These are phyloP conservation scores for Eucalyptus marginata DNA, from an alignment of 345 rosid genomes.

Conservation along the genomic window DNA sequence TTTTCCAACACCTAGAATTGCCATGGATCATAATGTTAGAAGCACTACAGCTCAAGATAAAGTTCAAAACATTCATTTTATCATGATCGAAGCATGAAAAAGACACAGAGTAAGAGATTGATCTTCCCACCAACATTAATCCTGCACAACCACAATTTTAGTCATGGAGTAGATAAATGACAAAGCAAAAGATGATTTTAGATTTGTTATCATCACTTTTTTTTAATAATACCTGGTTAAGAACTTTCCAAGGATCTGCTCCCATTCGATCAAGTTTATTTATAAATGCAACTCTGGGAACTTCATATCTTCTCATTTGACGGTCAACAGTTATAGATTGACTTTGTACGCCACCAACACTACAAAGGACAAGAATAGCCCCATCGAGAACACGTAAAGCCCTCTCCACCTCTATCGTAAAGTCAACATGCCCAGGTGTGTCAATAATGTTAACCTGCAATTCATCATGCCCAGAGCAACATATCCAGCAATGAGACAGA, in stretches of 20 bases:
- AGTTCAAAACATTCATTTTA: neutral
- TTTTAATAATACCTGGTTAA: constrained; percentile 55
- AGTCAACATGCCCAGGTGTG: constrained; percentile 98
- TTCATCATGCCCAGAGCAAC: neutral
- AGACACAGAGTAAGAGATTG: neutral
- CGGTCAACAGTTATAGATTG: constrained; percentile 98
- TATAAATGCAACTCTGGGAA: constrained; percentile 87
- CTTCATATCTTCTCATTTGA: constrained; percentile 98
- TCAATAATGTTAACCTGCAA: constrained; percentile 86
- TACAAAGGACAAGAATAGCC: constrained; percentile 86
- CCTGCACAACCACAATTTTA: neutral
- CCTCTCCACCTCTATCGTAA: constrained; percentile 98
- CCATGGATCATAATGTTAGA: neutral
- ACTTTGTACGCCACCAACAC: constrained; percentile 99
- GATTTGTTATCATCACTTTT: neutral
- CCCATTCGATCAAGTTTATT: constrained; percentile 99
- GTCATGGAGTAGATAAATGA: neutral
- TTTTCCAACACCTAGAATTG: neutral
- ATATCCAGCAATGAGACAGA: neutral
- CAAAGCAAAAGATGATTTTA: neutral
- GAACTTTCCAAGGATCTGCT: constrained; percentile 99
- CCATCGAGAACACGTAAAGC: constrained; percentile 96
- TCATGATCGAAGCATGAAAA: neutral
- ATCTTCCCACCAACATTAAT: neutral
- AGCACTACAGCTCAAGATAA: neutral